These are phyloP conservation scores for Teratosphaeria viscida DNA, from an alignment of 2,329 filamentous ascomycete genomes.

Conservation along the genomic window DNA sequence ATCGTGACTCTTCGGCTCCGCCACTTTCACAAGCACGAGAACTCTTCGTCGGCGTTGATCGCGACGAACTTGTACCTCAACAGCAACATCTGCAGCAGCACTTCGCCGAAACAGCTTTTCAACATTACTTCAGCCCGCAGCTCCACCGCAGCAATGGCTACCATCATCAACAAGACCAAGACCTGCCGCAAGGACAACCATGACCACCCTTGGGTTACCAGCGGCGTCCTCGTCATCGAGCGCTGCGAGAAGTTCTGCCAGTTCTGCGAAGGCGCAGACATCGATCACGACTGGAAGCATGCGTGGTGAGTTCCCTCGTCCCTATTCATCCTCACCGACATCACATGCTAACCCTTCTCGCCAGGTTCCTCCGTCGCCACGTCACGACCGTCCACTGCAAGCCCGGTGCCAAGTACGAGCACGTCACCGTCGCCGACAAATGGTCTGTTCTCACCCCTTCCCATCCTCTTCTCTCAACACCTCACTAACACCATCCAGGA, in stretches of 20 bases:
- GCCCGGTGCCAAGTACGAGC: constrained; percentile 6
- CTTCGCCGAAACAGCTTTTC: neutral
- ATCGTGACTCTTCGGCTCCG: neutral
- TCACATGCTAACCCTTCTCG: neutral
- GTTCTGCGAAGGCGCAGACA: constrained; percentile 13
- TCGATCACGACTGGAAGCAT: constrained; percentile 15
- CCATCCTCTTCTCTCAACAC: neutral
- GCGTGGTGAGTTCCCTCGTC: constrained; percentile 11
- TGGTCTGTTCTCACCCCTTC: constrained; percentile 11
- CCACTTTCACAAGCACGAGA: neutral
- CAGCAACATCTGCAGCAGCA: neutral
- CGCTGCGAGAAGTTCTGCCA: constrained; percentile 18
- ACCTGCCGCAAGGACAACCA: constrained; percentile 17
- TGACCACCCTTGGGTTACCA: constrained; percentile 15
- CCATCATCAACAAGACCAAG: constrained; percentile 9
- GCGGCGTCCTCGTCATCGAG: constrained; percentile 16
- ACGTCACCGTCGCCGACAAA: constrained; percentile 9
- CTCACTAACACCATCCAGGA: neutral
- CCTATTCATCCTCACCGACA: neutral
- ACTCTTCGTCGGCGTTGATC: neutral
- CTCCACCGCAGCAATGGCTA: neutral
- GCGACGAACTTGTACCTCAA: neutral
- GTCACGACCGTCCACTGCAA: constrained; percentile 16
- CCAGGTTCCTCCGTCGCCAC: constrained; percentile 17
- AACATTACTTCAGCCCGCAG: neutral